Evolutionary conservation across 1,284 basidiomycete genomes (phyloP), one percentile per base, ranked within the genome.

Genomic region (Cutaneotrichosporon sp.): DNA sequence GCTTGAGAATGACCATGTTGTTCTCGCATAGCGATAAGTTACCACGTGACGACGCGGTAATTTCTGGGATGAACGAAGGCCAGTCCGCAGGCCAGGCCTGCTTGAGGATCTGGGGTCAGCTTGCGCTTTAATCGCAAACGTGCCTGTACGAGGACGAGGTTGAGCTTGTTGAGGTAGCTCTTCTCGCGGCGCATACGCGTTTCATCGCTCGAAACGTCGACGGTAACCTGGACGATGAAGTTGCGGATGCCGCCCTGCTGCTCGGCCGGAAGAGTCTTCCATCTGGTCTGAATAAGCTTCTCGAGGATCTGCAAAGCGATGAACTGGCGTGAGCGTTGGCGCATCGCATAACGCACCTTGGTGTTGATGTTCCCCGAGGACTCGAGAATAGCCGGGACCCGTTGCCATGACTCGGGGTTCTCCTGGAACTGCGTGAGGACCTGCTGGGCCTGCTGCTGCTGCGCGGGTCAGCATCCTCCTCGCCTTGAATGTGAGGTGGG

Each of bases 61-160:
- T 92, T 69, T 99, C 97, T 9, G 93, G 89, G 76, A 99, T 98
- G 84, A 99, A 99, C 14, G 87, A 90, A 31, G 96, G 95, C 97
- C 97, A 99, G 76, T 97, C 95, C 79, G 98, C 93, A 22, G 96
- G 97, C 97, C 97, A 99, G 78, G 98, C 97, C 84, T 99, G 97
- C 82, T 99, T 99, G 71, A 99, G 84, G 68, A 99, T 97, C 92
- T 98, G 76, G 6, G 18, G 52, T 59, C 49, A 58, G 61, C 34
- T 26, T 4, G 3, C 26, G 9, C 11, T 8, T 4, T 5, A 14
- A 40, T 2, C 11, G 16, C 0, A 49, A 52, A 81, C 86, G 65
- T 67, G 91, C 92, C 83, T 96, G 92, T 61, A 99, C 92, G 50
- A 99, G 85, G 32, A 96, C 94, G 56, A 98, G 85, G 80, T 99